Base-by-base conservation (phyloP, 164 flowering plant genomes). In the Platanus orientalis region DNA sequence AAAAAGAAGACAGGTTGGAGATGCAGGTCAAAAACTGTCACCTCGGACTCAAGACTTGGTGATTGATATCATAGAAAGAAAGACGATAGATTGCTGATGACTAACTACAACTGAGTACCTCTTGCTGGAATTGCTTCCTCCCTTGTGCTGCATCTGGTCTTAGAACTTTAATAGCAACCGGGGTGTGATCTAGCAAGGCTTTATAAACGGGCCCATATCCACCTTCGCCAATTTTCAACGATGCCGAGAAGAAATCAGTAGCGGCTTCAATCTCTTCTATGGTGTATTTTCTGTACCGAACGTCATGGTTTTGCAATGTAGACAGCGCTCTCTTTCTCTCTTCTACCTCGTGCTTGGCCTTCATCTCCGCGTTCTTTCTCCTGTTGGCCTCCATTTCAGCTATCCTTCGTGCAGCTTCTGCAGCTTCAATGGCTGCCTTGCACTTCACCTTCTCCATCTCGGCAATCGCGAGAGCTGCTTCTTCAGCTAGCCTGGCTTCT, bases 91-190 rank as follows among this genome's bases (percentile, higher is more conserved):
- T n/a, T n/a, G n/a, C n/a, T n/a, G n/a, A n/a, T n/a, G n/a, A n/a
- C n/a, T n/a, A n/a, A n/a, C n/a, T n/a, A n/a, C n/a, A n/a, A n/a
- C n/a, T n/a, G n/a, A 34, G 29, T 16, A 85, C 95, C 84, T 88
- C 96, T 59, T 86, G 92, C 44, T 84, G 84, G 73, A 86, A 88
- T 59, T 88, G 96, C 77, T 73, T 78, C 70, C 76, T 75, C 39
- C 96, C 96, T 63, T 88, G 92, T 19, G 82, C 83, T 54, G 90
- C 86, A 75, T 83, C 92, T 48, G 92, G 84, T 63, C 89, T 76
- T 53, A 88, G 61, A 30, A 84, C 79, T 65, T 88, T 88, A 61
- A 88, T 81, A 48, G 96, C 96, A 30, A 88, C 96, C 0, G 78
- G 75, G 1, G 96, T 88, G 60, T 88, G 88, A 67, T 86, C 90